These are phyloP conservation scores for Monosporascus sp. DNA, from an alignment of 2,329 filamentous ascomycete species.

Conservation along the genomic window DNA sequence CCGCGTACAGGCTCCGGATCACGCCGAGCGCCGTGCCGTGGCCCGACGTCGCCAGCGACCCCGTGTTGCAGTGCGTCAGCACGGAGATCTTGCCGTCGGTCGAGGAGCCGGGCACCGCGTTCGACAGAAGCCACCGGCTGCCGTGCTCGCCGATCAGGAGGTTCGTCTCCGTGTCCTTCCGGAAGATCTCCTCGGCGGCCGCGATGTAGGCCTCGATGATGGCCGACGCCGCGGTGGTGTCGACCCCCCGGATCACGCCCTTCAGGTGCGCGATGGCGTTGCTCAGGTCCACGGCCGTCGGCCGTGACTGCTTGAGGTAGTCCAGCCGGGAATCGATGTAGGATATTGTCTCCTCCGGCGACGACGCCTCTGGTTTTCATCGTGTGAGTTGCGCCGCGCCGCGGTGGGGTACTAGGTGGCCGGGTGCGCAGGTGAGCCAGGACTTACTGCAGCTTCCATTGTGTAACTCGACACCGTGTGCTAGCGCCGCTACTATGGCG, in stretches of 20 bases:
- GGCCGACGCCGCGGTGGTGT: conserved; percentile 36
- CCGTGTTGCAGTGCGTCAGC: conserved; percentile 96
- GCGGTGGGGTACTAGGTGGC: neutral
- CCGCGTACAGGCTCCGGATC: conserved; percentile 72
- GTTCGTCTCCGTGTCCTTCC: conserved; percentile 84
- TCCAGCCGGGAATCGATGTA: conserved; percentile 74
- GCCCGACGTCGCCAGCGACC: conserved; percentile 93
- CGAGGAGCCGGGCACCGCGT: conserved; percentile 34
- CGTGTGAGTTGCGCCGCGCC: neutral
- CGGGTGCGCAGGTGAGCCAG: neutral
- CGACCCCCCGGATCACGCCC: conserved; percentile 48
- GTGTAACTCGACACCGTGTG: conserved; percentile 78
- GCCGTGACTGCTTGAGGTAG: conserved; percentile 82
- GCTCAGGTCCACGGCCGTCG: conserved; percentile 89
- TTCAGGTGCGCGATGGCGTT: conserved; percentile 84
- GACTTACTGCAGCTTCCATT: conserved; percentile 43
- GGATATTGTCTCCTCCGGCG: conserved; percentile 53
- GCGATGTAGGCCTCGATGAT: conserved; percentile 68
- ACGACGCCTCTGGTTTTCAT: conserved; percentile 29
- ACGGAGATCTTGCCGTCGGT: conserved; percentile 61
- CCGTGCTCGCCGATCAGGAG: conserved; percentile 77
- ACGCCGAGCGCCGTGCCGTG: conserved; percentile 95
- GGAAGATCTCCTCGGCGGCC: conserved; percentile 80
- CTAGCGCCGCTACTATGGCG: conserved; percentile 91
- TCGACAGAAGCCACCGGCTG: conserved; percentile 71